A percentile compares a stretch with the other conserved stretches of the same genome.
Evolutionary conservation across 306 rosid species (phyloP).

Genomic region (Trifolium subterraneum): DNA sequence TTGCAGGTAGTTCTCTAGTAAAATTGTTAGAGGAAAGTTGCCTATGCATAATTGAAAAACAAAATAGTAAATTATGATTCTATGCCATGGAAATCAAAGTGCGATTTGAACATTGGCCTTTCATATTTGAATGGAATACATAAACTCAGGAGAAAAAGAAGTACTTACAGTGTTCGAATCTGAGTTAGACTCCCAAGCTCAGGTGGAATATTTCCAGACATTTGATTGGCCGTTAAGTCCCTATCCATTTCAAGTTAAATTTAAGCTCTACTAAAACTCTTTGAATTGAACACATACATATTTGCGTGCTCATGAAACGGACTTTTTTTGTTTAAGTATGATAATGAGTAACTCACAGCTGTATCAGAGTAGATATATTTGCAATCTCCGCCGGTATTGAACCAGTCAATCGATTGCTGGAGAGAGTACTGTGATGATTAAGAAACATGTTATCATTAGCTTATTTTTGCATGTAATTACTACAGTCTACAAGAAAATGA

Average conservation of each 20-base stretch:
- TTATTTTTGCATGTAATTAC: slow-evolving; percentile 1
- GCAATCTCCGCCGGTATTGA: not conserved
- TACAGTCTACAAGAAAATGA: not conserved
- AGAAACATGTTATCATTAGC: not conserved
- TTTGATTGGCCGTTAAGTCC: not conserved
- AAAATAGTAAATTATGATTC: not conserved
- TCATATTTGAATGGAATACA: not conserved
- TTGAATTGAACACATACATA: not conserved
- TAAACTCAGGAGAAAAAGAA: slow-evolving; percentile 5
- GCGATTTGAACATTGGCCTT: not conserved
- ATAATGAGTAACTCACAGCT: slow-evolving; percentile 58
- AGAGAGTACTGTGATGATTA: not conserved
- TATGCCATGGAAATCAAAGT: not conserved
- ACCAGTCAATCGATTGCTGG: not conserved
- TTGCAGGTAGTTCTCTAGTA: slow-evolving; percentile 62
- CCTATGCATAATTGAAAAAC: slow-evolving; percentile 41
- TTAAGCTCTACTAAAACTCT: not conserved
- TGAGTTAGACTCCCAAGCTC: slow-evolving; percentile 13
- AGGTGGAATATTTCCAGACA: slow-evolving; percentile 12
- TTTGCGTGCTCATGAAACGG: not conserved
- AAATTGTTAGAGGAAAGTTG: slow-evolving; percentile 63
- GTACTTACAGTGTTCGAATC: slow-evolving; percentile 10
- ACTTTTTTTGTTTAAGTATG: not conserved
- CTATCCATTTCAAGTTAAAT: slow-evolving; percentile 14
- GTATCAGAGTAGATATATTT: slow-evolving; percentile 41